These are phyloP conservation scores for Plasmodium fragile DNA, from an alignment of 169 alveolate species.

Conservation along the genomic window DNA sequence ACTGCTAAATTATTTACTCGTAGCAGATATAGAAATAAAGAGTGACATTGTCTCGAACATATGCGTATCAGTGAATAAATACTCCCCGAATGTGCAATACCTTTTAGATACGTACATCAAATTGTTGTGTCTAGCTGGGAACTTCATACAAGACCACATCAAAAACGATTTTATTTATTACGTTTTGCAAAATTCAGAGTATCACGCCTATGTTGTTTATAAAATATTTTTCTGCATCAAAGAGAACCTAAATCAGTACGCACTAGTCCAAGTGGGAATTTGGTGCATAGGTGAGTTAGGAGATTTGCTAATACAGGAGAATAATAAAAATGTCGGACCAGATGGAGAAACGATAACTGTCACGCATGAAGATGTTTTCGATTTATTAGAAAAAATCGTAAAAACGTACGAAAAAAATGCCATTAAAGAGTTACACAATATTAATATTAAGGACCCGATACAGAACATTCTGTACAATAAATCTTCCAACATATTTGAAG, in stretches of 20 bases:
- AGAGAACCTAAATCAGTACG: slow-evolving; percentile 90
- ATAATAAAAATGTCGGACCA: slow-evolving; percentile 60
- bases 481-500: slow-evolving; percentile 48
- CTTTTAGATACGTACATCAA: slow-evolving; percentile 92
- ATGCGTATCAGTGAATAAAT: slow-evolving; percentile 88
- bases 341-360: slow-evolving; percentile 70
- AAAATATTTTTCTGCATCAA: slow-evolving; percentile 87
- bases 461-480: slow-evolving; percentile 69
- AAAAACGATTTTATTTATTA: slow-evolving; percentile 85
- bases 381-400: slow-evolving; percentile 58
- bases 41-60: slow-evolving; percentile 92
- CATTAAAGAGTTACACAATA: slow-evolving; percentile 62
- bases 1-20: slow-evolving; percentile 91
- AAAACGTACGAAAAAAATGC: slow-evolving; percentile 51
- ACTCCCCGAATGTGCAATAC: slow-evolving; percentile 91
- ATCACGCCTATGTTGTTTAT: slow-evolving; percentile 87
- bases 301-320: slow-evolving; percentile 75
- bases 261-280: slow-evolving; percentile 90
- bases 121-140: slow-evolving; percentile 93
- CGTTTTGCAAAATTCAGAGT: slow-evolving; percentile 85
- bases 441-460: slow-evolving; percentile 71
- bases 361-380: slow-evolving; percentile 67
- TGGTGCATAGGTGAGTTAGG: slow-evolving; percentile 94
- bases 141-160: slow-evolving; percentile 86
- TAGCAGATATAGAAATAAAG: slow-evolving; percentile 92